Evolutionary conservation across 177 flowering plant genomes (phyloP).

Genomic region (Telopea speciosissima): DNA sequence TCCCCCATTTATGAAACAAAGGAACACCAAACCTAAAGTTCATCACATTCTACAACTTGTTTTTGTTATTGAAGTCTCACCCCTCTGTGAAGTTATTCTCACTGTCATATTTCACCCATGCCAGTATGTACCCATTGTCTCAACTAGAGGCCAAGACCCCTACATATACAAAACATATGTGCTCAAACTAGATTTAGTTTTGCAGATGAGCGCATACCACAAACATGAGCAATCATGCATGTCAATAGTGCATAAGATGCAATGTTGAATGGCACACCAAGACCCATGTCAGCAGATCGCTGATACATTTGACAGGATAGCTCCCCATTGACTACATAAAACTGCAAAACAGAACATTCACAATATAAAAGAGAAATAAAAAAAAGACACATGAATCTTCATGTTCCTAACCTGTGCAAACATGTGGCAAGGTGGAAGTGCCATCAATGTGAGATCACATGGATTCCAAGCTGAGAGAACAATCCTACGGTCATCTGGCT

Average conservation of each 20-base stretch:
- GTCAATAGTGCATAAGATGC: conserved; percentile 92
- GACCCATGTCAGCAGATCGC: conserved; percentile 94
- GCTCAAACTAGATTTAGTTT: background rate
- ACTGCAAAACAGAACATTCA: conserved; percentile 26
- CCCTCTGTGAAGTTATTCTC: too few relatives aligned
- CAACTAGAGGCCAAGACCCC: background rate
- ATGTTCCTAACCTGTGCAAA: conserved; percentile 67
- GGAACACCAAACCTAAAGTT: too few relatives aligned
- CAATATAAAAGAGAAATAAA: conserved; percentile 8
- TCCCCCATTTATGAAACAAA: too few relatives aligned
- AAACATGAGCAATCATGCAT: conserved; percentile 95
- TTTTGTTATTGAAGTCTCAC: too few relatives aligned
- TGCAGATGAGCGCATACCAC: conserved; percentile 50
- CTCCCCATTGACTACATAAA: conserved; percentile 60
- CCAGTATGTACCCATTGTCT: background rate
- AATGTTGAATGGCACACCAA: conserved; percentile 91
- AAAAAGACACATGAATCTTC: background rate
- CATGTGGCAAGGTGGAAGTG: conserved; percentile 99
- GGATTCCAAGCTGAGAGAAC: conserved; percentile 98
- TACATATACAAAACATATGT: background rate
- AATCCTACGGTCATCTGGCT: conserved; percentile 86
- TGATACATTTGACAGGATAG: conserved; percentile 87
- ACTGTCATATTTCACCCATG: too few relatives aligned
- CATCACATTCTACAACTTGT: too few relatives aligned
- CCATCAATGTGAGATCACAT: conserved; percentile 84